phyloP scores from a whole-genome alignment of 2,329 filamentous ascomycete genomes.

The Fusarium coicis region DNA sequence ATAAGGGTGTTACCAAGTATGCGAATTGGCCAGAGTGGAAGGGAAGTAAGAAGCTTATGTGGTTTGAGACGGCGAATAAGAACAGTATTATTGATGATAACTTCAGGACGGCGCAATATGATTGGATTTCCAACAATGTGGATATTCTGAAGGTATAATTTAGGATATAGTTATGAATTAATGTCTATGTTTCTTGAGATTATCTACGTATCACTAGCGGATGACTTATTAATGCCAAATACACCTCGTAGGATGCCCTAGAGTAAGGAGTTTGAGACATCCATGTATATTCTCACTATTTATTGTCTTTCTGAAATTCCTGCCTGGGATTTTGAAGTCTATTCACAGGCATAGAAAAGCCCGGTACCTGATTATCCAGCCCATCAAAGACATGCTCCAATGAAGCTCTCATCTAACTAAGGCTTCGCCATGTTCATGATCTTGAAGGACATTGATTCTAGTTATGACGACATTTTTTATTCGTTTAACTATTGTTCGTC shows the following conservation, averaged over 20 bases:
- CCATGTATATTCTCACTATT: neutral
- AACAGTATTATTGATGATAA: conserved; percentile 51
- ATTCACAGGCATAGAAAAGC: conserved; percentile 74
- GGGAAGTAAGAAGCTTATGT: conserved; percentile 59
- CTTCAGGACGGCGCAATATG: conserved; percentile 49
- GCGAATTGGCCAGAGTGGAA: conserved; percentile 57
- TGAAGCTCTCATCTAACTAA: conserved; percentile 68
- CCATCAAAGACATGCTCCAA: conserved; percentile 92
- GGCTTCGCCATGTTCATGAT: neutral
- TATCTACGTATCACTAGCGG: too few relatives aligned
- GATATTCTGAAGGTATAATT: conserved; percentile 37
- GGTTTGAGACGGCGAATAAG: conserved; percentile 52
- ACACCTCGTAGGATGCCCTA: fast-evolving
- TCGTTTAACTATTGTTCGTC: neutral
- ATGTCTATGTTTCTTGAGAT: neutral
- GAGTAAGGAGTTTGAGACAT: neutral
- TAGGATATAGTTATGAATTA: neutral
- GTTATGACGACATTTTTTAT: fast-evolving
- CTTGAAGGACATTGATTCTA: fast-evolving
- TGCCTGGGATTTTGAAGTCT: conserved; percentile 82
- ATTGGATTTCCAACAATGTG: conserved; percentile 44
- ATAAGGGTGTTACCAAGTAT: conserved; percentile 58
- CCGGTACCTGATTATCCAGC: conserved; percentile 91
- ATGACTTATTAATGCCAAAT: too few relatives aligned
- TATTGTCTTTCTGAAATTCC: conserved; percentile 53